A percentile compares a stretch with the other conserved stretches of the same genome.
These are phyloP conservation scores for Trichoderma gamsii DNA, from an alignment of 495 filamentous ascomycete genomes.

Conservation along the genomic window DNA sequence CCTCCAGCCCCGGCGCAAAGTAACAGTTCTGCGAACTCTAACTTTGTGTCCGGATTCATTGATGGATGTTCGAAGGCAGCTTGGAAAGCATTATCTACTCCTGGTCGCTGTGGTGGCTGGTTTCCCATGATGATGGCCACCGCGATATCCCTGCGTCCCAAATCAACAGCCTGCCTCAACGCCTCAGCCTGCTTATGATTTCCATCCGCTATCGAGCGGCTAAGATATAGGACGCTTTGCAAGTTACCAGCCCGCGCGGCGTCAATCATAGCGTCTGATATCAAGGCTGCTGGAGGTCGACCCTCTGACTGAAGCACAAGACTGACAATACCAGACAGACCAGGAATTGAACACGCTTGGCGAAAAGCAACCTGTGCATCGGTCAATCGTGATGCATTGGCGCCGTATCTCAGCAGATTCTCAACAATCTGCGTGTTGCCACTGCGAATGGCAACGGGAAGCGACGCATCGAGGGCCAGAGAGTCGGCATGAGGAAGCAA, in stretches of 20 bases:
- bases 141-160: slow-evolving; percentile 37
- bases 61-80: slow-evolving; percentile 32
- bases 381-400: slow-evolving; percentile 30
- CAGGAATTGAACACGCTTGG: slow-evolving; percentile 34
- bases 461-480: slow-evolving; percentile 32
- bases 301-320: slow-evolving; percentile 41
- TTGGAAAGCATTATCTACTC: slow-evolving; percentile 35
- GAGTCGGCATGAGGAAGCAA: slow-evolving; percentile 38
- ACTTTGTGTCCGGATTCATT: slow-evolving; percentile 38
- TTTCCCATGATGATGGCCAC: slow-evolving; percentile 40
- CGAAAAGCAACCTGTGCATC: slow-evolving; percentile 41
- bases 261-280: slow-evolving; percentile 40
- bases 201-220: slow-evolving; percentile 39
- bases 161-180: slow-evolving; percentile 35
- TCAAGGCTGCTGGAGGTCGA: slow-evolving; percentile 27
- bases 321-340: slow-evolving; percentile 34
- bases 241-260: slow-evolving; percentile 38
- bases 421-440: slow-evolving; percentile 31
- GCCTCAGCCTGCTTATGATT: slow-evolving; percentile 39
- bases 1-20: slow-evolving; percentile 42
- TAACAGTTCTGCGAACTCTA: slow-evolving; percentile 38
- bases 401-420: slow-evolving; percentile 38
- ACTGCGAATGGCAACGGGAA: slow-evolving; percentile 37
- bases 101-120: slow-evolving; percentile 33
- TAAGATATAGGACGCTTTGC: slow-evolving; percentile 38